phyloP scores from a whole-genome alignment of 1,284 basidiomycete genomes.

The Leccinum pachyderme region DNA sequence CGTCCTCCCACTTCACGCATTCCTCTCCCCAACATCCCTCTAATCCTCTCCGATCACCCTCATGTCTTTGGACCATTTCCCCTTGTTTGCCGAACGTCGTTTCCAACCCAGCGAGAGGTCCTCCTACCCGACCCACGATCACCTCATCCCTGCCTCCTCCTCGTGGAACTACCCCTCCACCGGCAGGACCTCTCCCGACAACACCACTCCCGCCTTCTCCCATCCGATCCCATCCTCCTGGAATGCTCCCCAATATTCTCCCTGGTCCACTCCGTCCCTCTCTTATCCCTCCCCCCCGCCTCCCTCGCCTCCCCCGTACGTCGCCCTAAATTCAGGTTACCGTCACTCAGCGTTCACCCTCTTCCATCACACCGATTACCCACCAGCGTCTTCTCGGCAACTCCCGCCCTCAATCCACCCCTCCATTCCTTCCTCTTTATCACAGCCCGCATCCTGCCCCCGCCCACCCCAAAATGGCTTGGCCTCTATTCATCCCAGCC shows the following conservation, averaged over 20 bases:
- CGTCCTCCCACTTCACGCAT: conserved; percentile 10
- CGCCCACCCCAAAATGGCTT: conserved; percentile 13
- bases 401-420: conserved; percentile 16
- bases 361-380: conserved; percentile 26
- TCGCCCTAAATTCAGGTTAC: conserved; percentile 19
- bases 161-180: conserved; percentile 27
- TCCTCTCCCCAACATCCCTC: conserved; percentile 6
- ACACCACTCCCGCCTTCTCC: conserved; percentile 13
- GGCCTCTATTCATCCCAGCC: conserved; percentile 11
- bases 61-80: conserved; percentile 36
- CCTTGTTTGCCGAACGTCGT: conserved; percentile 32
- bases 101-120: conserved; percentile 31
- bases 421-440: conserved; percentile 18
- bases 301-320: conserved; percentile 28
- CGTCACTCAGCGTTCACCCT: conserved; percentile 25
- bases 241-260: conserved; percentile 20
- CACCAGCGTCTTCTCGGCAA: conserved; percentile 19
- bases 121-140: conserved; percentile 24
- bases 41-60: conserved; percentile 8
- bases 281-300: conserved; percentile 25
- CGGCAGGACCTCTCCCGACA: conserved; percentile 22
- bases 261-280: conserved; percentile 22
- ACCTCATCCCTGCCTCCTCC: conserved; percentile 19
- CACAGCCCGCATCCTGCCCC: conserved; percentile 7
- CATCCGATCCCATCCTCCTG: conserved; percentile 20